Conservation (phyloP, 2,329 filamentous ascomycete genomes). For the Pseudogymnoascus sp. region DNA sequence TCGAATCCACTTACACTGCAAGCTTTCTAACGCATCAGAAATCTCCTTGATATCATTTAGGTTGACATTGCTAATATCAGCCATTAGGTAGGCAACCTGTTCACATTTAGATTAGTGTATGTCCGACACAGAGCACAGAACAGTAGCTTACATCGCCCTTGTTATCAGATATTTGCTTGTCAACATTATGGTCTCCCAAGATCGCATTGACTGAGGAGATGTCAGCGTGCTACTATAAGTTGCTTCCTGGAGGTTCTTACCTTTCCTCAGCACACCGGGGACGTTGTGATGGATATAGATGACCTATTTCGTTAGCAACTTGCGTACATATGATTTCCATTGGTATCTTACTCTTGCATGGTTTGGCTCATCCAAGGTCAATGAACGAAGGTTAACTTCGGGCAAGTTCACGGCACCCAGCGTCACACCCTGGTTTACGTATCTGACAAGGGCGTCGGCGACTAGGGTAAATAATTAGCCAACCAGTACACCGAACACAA, state of each 20-base stretch:
- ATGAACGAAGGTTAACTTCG: conserved; percentile 82
- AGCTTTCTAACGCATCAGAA: conserved; percentile 69
- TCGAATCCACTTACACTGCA: conserved; percentile 56
- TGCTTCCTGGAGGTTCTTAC: conserved; percentile 32
- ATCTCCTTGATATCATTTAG: conserved; percentile 76
- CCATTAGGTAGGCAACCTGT: conserved; percentile 88
- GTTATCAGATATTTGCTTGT: conserved; percentile 97
- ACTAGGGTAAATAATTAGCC: conserved; percentile 40
- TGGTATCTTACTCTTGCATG: conserved; percentile 60
- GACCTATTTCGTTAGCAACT: conserved; percentile 40
- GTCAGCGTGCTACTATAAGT: conserved; percentile 9
- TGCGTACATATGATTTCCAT: not conserved
- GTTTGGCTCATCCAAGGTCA: conserved; percentile 82
- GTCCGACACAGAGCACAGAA: not conserved
- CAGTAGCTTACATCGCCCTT: conserved; percentile 64
- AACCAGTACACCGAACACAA: conserved; percentile 6
- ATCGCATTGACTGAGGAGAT: conserved; percentile 71
- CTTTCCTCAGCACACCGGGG: conserved; percentile 83
- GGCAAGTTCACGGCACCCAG: conserved; percentile 92
- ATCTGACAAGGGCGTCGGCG: conserved; percentile 75
- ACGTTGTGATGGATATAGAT: conserved; percentile 97
- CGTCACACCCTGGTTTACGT: conserved; percentile 92
- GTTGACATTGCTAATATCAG: conserved; percentile 84
- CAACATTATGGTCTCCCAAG: conserved; percentile 89
- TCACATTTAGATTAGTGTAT: conserved; percentile 16